Evolutionary conservation across 106 monocot species (phyloP), one percentile per base, ranked within the genome.

Genomic region (Chionographis japonica): DNA sequence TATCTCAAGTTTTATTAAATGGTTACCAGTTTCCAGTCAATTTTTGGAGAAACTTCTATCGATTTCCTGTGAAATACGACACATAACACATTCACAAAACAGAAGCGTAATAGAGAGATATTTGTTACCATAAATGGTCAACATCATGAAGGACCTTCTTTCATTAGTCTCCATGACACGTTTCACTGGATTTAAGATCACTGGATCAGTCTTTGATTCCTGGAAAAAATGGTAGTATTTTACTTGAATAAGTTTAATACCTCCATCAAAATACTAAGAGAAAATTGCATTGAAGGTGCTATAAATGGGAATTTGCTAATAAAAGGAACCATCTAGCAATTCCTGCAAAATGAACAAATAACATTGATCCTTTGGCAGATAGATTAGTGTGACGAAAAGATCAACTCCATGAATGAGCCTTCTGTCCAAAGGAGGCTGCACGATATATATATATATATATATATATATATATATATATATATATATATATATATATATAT

Each of bases 1-100:
- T n/a, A 6, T 12, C 27, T 27, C 27, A 27, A 52, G 51, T 36
- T 9, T 40, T 10, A 15, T 51, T 18, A 54, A 40, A 55, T 53
- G 52, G n/a, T 50, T 83, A 93, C 92, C 81, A 54, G 11, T 66
- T 74, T 50, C 14, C 4, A 56, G 35, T 60, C 40, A 69, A 59
- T 55, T 37, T 42, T 65, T 60, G 79, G 57, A 17, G 76, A 77
- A 60, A 50, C 41, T 61, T 67, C 70, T 15, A 71, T 53, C 37
- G 65, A 68, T 68, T 46, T 90, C 70, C 94, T 94, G 87, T 64
- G 75, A 74, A 71, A 68, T 43, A 55, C 27, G 12, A 68, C 35
- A 63, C 9, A 5, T 19, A 11, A 56, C 38, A 38, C 57, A 61
- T 60, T 36, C 5, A 59, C 65, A 70, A 46, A 70, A 65, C 8